Evolutionary conservation across 2,329 filamentous ascomycete genomes (phyloP).

Genomic region (Exophiala sp.): DNA sequence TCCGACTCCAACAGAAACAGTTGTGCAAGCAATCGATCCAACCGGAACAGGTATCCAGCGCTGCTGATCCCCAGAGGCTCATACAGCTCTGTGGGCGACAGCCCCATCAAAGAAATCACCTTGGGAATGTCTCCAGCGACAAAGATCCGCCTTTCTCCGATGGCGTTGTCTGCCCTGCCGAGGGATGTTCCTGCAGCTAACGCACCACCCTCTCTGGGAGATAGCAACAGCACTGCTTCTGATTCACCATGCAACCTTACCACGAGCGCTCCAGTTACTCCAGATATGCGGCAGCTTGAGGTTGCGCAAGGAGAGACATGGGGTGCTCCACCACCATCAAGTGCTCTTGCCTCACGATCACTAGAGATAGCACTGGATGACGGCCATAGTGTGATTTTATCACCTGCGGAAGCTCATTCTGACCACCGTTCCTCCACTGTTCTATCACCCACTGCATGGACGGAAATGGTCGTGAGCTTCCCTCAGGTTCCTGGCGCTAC

Average conservation of each 20-base stretch:
- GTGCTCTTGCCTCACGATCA: slow-evolving; percentile 6
- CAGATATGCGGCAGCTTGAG: slow-evolving; percentile 55
- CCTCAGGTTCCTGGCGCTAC: slow-evolving; percentile 37
- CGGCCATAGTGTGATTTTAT: slow-evolving; percentile 28
- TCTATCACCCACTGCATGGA: slow-evolving; percentile 57
- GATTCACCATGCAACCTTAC: slow-evolving; percentile 66
- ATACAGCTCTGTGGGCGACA: slow-evolving; percentile 55
- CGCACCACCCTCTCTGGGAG: slow-evolving; percentile 83
- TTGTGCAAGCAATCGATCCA: slow-evolving; percentile 35
- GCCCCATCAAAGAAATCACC: slow-evolving; percentile 44
- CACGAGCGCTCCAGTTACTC: slow-evolving; percentile 75
- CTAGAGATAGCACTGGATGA: slow-evolving; percentile 37
- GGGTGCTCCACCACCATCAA: slow-evolving; percentile 15
- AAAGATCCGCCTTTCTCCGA: slow-evolving; percentile 70
- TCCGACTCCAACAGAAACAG: slow-evolving; percentile 39
- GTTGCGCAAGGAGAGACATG: slow-evolving; percentile 17
- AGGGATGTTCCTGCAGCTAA: slow-evolving; percentile 70
- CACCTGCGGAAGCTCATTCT: slow-evolving; percentile 25
- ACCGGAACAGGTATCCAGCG: slow-evolving; percentile 53
- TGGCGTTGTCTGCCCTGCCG: slow-evolving; percentile 68
- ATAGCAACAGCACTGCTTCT: slow-evolving; percentile 75
- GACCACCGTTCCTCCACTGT: slow-evolving; percentile 12
- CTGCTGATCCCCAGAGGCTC: slow-evolving; percentile 58
- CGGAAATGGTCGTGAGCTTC: slow-evolving; percentile 40
- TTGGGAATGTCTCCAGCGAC: slow-evolving; percentile 45